phyloP scores from a whole-genome alignment of 805 yeast genomes.

The Saturnispora serradocipensis region DNA sequence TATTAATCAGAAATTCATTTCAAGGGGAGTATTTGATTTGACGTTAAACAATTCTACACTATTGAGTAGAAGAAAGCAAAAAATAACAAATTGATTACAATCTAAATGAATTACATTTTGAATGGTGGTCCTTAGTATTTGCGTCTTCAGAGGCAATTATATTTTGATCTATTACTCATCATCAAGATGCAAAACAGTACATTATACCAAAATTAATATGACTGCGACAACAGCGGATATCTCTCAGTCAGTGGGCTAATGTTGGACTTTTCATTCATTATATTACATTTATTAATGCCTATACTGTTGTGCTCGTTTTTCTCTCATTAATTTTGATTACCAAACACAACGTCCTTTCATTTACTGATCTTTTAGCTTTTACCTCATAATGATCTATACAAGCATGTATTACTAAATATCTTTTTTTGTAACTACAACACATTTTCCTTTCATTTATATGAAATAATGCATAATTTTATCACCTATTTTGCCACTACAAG shows the following conservation, averaged over 20 bases:
- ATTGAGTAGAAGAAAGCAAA: constrained; percentile 42
- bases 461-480: no score
- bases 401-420: not conserved
- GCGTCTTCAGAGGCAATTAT: no score
- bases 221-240: not conserved
- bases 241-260: not conserved
- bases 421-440: not conserved
- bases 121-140: no score
- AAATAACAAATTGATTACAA: not conserved
- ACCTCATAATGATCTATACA: not conserved
- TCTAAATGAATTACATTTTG: no score
- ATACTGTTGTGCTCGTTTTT: not conserved
- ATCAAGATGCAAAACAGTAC: not conserved
- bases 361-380: not conserved
- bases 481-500: no score
- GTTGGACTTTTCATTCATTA: not conserved
- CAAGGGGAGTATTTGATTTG: constrained; percentile 34
- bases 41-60: constrained; percentile 57
- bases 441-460: not conserved
- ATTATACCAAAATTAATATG: not conserved
- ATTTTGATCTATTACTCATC: no score
- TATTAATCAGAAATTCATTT: constrained; percentile 16
- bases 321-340: not conserved
- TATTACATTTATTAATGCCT: not conserved
- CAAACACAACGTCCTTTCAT: not conserved